Base-by-base conservation (phyloP, 2,329 filamentous ascomycete genomes). In the Epichloe aotearoae region DNA sequence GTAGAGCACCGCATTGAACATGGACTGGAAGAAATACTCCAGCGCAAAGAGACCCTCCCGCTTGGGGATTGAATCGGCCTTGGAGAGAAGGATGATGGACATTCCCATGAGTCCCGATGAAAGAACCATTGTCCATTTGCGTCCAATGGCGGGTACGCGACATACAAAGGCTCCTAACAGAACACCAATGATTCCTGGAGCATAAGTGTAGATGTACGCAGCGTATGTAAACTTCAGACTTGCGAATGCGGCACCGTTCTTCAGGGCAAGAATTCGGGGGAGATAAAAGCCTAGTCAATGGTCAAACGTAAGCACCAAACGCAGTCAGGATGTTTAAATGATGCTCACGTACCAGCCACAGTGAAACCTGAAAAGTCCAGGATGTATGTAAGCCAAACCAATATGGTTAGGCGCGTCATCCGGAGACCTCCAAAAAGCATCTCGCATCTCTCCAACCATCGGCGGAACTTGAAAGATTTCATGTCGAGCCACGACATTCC, bases 181-280 rank as follows among this genome's bases (percentile, higher is more conserved):
- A 1, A 77, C 75, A 20, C 73, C 75, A 0, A 76, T 52, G 8
- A 75, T 71, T 3, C 75, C 74, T 0, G 74, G 74, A 0, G 71
- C 64, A 60, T 77, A 77, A 2, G 76, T 77, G 57, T 73, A 74
- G 36, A 79, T 69, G 59, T 77, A 78, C 4, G 68, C 71, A 17
- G 72, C 69, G 55, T 79, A 79, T 0, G 74, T 78, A 8, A 57
- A 68, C 58, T 48, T 57, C 11, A 77, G 66, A 3, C 69, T 68
- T 3, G 73, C 64, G 4, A 67, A 56, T 11, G 69, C 64, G 1
- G 64, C 64, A 14, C 69, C 70, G 51, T 77, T 76, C 56, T 78
- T 77, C n/a, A 70, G 54, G 3, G 73, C 72, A 2, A 78, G 62
- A 46, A 77, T 76, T 3, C 66, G 64, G 0, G 0, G 75, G 4